Evolutionary conservation across 2,329 filamentous ascomycete genomes (phyloP).

Genomic region (Chlorencoelia australis): DNA sequence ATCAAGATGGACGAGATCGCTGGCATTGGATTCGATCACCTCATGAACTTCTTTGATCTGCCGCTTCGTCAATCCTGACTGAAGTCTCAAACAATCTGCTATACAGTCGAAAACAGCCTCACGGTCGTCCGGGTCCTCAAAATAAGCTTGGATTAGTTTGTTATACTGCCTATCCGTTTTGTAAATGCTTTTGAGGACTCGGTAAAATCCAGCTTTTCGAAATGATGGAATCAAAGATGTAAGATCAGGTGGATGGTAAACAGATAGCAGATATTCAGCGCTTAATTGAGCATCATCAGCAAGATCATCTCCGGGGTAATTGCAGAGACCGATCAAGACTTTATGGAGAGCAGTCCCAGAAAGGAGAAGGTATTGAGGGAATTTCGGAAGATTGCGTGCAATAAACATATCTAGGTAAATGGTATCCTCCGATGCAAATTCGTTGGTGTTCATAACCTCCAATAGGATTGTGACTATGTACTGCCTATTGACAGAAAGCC

Average conservation of each 20-base stretch:
- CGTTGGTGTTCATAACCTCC: conserved; percentile 72
- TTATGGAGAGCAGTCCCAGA: conserved; percentile 77
- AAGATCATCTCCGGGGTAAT: conserved; percentile 69
- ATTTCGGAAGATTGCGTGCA: conserved; percentile 89
- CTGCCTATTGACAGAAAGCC: conserved; percentile 73
- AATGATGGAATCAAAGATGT: conserved; percentile 67
- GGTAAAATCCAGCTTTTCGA: conserved; percentile 71
- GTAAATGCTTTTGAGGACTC: conserved; percentile 85
- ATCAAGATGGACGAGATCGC: conserved; percentile 47
- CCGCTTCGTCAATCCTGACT: conserved; percentile 52
- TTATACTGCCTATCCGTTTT: conserved; percentile 69
- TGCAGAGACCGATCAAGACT: conserved; percentile 73
- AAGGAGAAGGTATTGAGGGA: conserved; percentile 87
- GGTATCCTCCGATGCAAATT: conserved; percentile 71
- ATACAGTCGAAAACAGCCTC: conserved; percentile 72
- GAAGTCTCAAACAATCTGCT: conserved; percentile 58
- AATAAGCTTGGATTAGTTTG: conserved; percentile 68
- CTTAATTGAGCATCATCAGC: conserved; percentile 95
- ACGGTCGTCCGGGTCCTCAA: conserved; percentile 73
- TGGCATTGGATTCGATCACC: conserved; percentile 47
- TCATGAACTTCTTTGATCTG: conserved; percentile 63
- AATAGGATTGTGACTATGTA: conserved; percentile 85
- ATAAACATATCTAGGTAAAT: conserved; percentile 99
- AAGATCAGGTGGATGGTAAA: conserved; percentile 83
- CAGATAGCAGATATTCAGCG: conserved; percentile 85